Conservation (phyloP, 2,329 filamentous ascomycete species). For the Aspergillus fumigatiaffinis region DNA sequence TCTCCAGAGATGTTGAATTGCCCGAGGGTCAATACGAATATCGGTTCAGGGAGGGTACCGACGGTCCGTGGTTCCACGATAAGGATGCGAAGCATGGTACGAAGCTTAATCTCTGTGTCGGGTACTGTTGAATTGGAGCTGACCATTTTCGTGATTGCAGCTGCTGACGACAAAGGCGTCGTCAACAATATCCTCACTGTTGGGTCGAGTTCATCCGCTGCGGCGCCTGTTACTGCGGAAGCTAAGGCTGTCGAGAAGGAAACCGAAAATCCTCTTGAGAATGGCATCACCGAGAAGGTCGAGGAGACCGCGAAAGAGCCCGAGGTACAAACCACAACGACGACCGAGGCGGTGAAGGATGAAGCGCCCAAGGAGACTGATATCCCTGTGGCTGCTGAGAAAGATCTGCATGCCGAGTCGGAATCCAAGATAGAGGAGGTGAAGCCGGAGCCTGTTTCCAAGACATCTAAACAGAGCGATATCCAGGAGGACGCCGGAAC, state of each 20-base stretch:
- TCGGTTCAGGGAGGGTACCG: slow-evolving; percentile 21
- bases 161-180: slow-evolving; percentile 20
- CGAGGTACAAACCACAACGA: slow-evolving; percentile 1
- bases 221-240: background rate
- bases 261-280: background rate
- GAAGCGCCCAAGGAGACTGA: slow-evolving; percentile 5
- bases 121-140: background rate
- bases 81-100: slow-evolving; percentile 24
- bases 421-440: slow-evolving; percentile 7
- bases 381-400: slow-evolving; percentile 2
- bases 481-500: slow-evolving; percentile 2
- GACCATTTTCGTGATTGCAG: slow-evolving; percentile 10
- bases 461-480: slow-evolving; percentile 2
- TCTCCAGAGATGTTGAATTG: slow-evolving; percentile 17
- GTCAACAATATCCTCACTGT: slow-evolving; percentile 18
- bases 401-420: slow-evolving; percentile 1
- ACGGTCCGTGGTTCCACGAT: slow-evolving; percentile 25
- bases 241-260: background rate
- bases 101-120: slow-evolving; percentile 1
- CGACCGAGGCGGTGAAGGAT: slow-evolving; percentile 2
- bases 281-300: slow-evolving; percentile 10
- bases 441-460: slow-evolving; percentile 3
- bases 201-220: slow-evolving; percentile 1
- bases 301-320: slow-evolving; percentile 12
- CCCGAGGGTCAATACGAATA: slow-evolving; percentile 23